A percentile compares a stretch with the other conserved stretches of the same genome.
Conservation (phyloP, 1,284 basidiomycete species). For the Austropuccinia psidii region DNA sequence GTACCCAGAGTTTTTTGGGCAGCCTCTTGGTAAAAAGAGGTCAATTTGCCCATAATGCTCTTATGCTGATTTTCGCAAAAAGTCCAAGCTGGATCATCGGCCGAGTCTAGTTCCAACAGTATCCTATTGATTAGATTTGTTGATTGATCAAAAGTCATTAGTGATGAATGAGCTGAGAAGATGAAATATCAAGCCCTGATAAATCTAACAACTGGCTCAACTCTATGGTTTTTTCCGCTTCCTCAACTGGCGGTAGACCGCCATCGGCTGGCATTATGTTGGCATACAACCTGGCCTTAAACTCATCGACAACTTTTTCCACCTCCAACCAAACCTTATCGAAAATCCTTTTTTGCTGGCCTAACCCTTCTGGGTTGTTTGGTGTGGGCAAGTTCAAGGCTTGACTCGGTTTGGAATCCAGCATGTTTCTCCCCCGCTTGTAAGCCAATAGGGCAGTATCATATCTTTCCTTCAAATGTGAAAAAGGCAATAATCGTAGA, state of each 20-base stretch:
- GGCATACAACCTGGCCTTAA: slow-evolving; percentile 68
- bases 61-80: slow-evolving; percentile 90
- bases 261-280: slow-evolving; percentile 70
- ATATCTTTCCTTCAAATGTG: slow-evolving; percentile 67
- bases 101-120: slow-evolving; percentile 68
- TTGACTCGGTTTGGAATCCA: slow-evolving; percentile 77
- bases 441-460: slow-evolving; percentile 91
- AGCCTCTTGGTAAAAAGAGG: slow-evolving; percentile 58
- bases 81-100: slow-evolving; percentile 81
- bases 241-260: slow-evolving; percentile 62
- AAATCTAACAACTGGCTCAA: slow-evolving; percentile 45
- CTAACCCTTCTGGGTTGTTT: slow-evolving; percentile 56
- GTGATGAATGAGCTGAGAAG: slow-evolving; percentile 10
- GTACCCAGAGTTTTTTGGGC: slow-evolving; percentile 57
- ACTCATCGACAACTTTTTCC: slow-evolving; percentile 87
- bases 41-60: slow-evolving; percentile 72
- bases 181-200: not conserved
- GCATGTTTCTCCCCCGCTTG: slow-evolving; percentile 88
- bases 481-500: slow-evolving; percentile 1
- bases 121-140: slow-evolving; percentile 54
- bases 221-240: slow-evolving; percentile 97
- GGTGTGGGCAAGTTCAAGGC: slow-evolving; percentile 54
- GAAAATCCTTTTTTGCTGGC: slow-evolving; percentile 79
- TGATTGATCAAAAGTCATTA: slow-evolving; percentile 24
- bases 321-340: slow-evolving; percentile 95